Evolutionary conservation across 495 filamentous ascomycete species (phyloP).

Genomic region (Lasiosphaeriaceae sp.): DNA sequence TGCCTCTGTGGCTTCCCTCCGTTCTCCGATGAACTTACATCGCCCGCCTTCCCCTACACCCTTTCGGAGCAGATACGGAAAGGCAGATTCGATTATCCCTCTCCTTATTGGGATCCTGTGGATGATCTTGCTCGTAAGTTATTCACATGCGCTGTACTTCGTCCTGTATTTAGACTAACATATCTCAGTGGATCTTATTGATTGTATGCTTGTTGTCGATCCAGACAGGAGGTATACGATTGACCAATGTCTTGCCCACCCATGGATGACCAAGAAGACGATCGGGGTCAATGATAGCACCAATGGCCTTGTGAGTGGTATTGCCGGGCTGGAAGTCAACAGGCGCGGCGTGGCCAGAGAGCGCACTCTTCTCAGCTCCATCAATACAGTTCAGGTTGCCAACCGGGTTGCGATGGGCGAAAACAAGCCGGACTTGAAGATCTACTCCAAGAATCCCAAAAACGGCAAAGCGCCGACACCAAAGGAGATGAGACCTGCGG

Average conservation of each 20-base stretch:
- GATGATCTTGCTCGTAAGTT: constrained; percentile 68
- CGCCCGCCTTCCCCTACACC: constrained; percentile 74
- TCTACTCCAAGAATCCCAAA: constrained; percentile 71
- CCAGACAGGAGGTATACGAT: constrained; percentile 78
- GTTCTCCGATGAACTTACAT: constrained; percentile 89
- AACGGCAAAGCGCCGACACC: constrained; percentile 12
- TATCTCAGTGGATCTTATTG: constrained; percentile 76
- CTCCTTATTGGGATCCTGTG: constrained; percentile 95
- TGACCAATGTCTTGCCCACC: constrained; percentile 86
- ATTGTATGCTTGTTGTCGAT: constrained; percentile 88
- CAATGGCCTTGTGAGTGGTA: constrained; percentile 81
- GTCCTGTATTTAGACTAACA: not conserved
- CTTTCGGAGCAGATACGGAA: constrained; percentile 87
- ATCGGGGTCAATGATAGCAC: constrained; percentile 74
- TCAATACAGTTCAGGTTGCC: constrained; percentile 74
- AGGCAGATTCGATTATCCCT: constrained; percentile 89
- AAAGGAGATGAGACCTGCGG: constrained; percentile 59
- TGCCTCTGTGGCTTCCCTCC: constrained; percentile 97
- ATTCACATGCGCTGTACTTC: not conserved
- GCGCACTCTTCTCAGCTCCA: constrained; percentile 75
- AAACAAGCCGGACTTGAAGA: constrained; percentile 60
- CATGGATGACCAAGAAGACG: constrained; percentile 67
- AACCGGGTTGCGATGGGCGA: constrained; percentile 54
- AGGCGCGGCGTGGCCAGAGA: constrained; percentile 75
- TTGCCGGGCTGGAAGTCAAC: constrained; percentile 78